Conservation (phyloP, 1,284 basidiomycete species). For the Ganoderma sinense region DNA sequence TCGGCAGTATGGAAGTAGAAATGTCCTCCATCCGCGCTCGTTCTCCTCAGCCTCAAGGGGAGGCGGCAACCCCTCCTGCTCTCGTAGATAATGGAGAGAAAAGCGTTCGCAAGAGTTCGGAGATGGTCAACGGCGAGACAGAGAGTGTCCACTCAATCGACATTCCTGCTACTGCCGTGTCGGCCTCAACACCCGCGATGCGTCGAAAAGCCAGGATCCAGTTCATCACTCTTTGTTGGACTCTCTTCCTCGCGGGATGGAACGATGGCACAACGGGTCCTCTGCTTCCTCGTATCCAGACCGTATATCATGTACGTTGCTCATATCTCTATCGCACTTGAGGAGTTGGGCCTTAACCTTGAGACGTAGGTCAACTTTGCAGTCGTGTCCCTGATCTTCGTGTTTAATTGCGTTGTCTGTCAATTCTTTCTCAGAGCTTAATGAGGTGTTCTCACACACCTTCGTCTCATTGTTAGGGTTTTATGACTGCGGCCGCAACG, state of each 20-base stretch:
- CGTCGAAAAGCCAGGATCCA: conserved; percentile 41
- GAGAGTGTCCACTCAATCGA: conserved; percentile 13
- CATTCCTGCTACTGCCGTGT: conserved; percentile 10
- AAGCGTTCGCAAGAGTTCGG: conserved; percentile 13
- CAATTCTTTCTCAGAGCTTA: neutral
- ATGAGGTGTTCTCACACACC: too few relatives aligned
- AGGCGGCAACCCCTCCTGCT: conserved; percentile 13
- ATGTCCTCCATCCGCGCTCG: conserved; percentile 22
- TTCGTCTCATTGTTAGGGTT: conserved; percentile 44
- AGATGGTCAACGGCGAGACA: conserved; percentile 9
- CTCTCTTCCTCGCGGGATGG: conserved; percentile 61
- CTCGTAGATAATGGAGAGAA: conserved; percentile 11
- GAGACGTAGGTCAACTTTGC: conserved; percentile 47
- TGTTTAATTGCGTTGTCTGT: conserved; percentile 59
- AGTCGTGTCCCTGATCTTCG: conserved; percentile 63
- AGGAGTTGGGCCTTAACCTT: neutral
- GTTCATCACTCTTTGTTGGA: conserved; percentile 49
- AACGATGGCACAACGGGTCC: conserved; percentile 70
- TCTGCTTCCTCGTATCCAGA: conserved; percentile 62
- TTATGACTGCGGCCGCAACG: conserved; percentile 51
- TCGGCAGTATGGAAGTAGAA: conserved; percentile 20
- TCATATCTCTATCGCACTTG: neutral
- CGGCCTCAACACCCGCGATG: conserved; percentile 20
- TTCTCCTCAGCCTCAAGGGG: conserved; percentile 24
- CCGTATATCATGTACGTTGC: conserved; percentile 53